A percentile compares a stretch with the other conserved stretches of the same genome.
phyloP scores from a whole-genome alignment of 139 green algal genomes.

The Chlorella sorokiniana region DNA sequence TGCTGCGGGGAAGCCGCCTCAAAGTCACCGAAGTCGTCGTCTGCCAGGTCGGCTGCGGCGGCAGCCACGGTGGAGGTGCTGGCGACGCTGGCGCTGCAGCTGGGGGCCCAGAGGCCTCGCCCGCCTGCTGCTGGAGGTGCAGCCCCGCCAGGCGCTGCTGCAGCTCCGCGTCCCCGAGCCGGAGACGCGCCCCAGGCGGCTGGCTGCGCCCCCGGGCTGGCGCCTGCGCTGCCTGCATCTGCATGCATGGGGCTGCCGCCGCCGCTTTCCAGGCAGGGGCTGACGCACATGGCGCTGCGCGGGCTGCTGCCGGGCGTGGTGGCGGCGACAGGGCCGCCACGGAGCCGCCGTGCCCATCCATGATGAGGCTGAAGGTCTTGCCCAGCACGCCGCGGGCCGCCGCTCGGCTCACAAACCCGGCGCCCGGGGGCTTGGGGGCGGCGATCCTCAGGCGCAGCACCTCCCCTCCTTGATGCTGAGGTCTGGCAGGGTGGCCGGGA shows the following conservation, averaged over 20 bases:
- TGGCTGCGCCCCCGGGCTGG: not conserved
- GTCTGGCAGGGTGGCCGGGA: not conserved
- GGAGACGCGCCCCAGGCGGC: not conserved
- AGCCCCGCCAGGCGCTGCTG: slow-evolving; percentile 12
- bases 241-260: slow-evolving; percentile 6
- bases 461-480: slow-evolving; percentile 11
- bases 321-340: slow-evolving; percentile 13
- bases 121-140: not conserved
- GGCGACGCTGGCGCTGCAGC: not conserved
- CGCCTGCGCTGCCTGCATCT: not conserved
- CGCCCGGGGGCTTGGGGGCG: not conserved
- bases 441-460: slow-evolving; percentile 2
- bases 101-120: not conserved
- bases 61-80: slow-evolving; percentile 1
- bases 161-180: slow-evolving; percentile 12
- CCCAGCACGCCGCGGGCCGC: not conserved
- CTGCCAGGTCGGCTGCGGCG: not conserved
- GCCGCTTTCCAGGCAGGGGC: slow-evolving; percentile 1
- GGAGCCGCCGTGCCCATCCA: slow-evolving; percentile 19
- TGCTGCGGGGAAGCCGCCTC: not conserved
- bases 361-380: slow-evolving; percentile 17
- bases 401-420: slow-evolving; percentile 17
- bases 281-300: not conserved
- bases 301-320: not conserved
- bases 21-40: slow-evolving; percentile 26